phyloP scores from a whole-genome alignment of 164 flowering plant genomes.

The Vitis vinifera region ASM3070453v1 NC_081822.1:2698001-2698500 shows the following conservation, averaged over 20 bases:
- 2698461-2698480: background rate
- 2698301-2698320: conserved; percentile 11
- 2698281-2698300: conserved; percentile 15
- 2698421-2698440: background rate
- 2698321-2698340: conserved; percentile 10
- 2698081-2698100: background rate
- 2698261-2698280: conserved; percentile 30
- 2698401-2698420: conserved; percentile 1
- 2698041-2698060: conserved; percentile 63
- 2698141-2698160: background rate
- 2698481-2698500: background rate
- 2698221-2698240: conserved; percentile 51
- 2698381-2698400: conserved; percentile 9
- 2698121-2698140: background rate
- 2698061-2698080: conserved; percentile 23
- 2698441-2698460: conserved; percentile 1
- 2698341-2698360: conserved; percentile 11
- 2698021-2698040: conserved; percentile 88
- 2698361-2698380: conserved; percentile 24
- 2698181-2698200: conserved; percentile 25
- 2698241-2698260: conserved; percentile 20
- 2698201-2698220: conserved; percentile 23
- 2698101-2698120: background rate
- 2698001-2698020: conserved; percentile 74
- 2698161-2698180: background rate